Conservation (phyloP, 2,329 filamentous ascomycete genomes). For the Penicillium sp. region DNA sequence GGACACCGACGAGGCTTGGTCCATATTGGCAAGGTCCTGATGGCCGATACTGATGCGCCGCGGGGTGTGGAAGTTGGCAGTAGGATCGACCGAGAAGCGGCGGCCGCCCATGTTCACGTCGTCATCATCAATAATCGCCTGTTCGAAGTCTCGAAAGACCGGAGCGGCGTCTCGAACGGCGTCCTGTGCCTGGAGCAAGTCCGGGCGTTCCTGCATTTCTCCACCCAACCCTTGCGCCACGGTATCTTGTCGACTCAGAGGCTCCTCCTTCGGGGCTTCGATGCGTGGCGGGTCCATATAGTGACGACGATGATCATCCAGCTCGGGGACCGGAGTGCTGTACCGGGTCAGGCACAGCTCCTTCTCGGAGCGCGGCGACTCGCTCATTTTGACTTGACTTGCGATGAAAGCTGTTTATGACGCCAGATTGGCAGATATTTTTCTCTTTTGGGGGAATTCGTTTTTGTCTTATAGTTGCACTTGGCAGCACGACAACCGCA, state of each 20-base stretch:
- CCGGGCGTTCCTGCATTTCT: slow-evolving; percentile 47
- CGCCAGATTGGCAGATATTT: slow-evolving; percentile 17
- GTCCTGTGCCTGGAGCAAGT: slow-evolving; percentile 46
- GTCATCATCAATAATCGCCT: slow-evolving; percentile 62
- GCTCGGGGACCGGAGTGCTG: slow-evolving; percentile 59
- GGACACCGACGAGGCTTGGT: slow-evolving; percentile 48
- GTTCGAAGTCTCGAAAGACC: slow-evolving; percentile 76
- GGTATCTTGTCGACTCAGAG: slow-evolving; percentile 33
- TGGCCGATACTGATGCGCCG: slow-evolving; percentile 35
- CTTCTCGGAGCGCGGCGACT: slow-evolving; percentile 60
- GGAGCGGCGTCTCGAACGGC: slow-evolving; percentile 41
- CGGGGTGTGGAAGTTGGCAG: slow-evolving; percentile 31
- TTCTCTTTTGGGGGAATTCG: slow-evolving; percentile 5
- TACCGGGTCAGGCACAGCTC: slow-evolving; percentile 55
- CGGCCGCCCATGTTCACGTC: slow-evolving; percentile 34
- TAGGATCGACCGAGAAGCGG: slow-evolving; percentile 42
- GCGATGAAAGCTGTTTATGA: slow-evolving; percentile 4
- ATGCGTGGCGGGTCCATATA: slow-evolving; percentile 36
- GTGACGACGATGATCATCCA: slow-evolving; percentile 82
- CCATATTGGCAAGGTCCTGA: slow-evolving; percentile 39
- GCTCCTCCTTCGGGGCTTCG: slow-evolving; percentile 37
- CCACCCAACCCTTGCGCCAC: slow-evolving; percentile 45
- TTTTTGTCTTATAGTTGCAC: slow-evolving; percentile 10
- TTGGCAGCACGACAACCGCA: slow-evolving; percentile 23
- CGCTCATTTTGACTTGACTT: slow-evolving; percentile 38